Conservation (phyloP, 306 rosid species). For the Inga leiocalycina region DNA sequence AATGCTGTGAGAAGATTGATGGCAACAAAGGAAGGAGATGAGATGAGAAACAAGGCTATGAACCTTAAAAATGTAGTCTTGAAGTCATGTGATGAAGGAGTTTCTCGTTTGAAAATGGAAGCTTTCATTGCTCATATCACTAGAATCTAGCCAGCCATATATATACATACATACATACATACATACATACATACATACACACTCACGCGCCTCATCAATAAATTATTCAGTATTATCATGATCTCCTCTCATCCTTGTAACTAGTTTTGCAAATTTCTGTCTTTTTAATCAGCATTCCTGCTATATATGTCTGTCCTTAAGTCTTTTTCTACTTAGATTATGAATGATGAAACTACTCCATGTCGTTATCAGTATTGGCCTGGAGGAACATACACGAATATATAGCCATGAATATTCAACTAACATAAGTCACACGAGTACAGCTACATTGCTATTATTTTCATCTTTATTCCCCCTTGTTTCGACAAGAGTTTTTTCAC, state of each 20-base stretch:
- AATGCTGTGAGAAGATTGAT: slow-evolving; percentile 3
- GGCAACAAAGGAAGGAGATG: not conserved
- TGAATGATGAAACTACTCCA: not conserved
- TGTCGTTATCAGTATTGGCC: not conserved
- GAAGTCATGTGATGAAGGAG: not conserved
- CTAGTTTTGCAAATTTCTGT: no score
- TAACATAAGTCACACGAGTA: not conserved
- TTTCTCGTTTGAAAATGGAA: not conserved
- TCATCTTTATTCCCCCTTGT: not conserved
- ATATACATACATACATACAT: no score
- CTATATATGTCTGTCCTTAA: no score
- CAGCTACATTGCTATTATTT: not conserved
- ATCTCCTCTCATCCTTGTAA: no score
- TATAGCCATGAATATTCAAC: not conserved
- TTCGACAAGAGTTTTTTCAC: not conserved
- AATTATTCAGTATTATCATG: not conserved
- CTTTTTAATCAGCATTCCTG: not conserved
- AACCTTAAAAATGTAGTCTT: not conserved
- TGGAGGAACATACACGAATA: not conserved
- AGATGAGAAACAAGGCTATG: not conserved
- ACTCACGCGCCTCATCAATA: not conserved
- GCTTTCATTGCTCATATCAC: slow-evolving; percentile 1
- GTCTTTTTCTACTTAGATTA: not conserved
- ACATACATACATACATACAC: no score
- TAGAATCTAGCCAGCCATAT: not conserved